Evolutionary conservation across 768 basidiomycete species (phyloP), one percentile per base, ranked within the genome.

Genomic region (Filobasidium floriforme): DNA sequence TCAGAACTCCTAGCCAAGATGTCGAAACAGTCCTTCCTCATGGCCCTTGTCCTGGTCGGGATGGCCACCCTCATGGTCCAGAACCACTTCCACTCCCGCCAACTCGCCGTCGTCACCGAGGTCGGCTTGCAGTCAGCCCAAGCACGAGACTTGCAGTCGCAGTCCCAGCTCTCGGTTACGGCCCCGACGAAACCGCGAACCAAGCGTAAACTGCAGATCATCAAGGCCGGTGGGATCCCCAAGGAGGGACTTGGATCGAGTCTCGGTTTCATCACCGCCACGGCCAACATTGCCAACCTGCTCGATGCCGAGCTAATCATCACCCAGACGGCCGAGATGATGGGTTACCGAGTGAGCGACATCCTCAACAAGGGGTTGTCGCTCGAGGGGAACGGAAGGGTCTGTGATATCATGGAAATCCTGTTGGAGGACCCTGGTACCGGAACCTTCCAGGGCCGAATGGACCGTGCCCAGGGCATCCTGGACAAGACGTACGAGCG

Each of bases 251-350:
- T 66, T 7, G 65, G 65, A 0, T 66, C 65, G 1, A 22, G n/a
- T 28, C 60, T 66, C 15, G 65, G 65, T 1, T 66, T 66, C 60
- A 61, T 66, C 60, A 44, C 51, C 26, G 60, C 59, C 22, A 44
- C 60, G 15, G 65, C 65, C 65, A 66, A 66, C 60, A 66, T 66
- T 29, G 65, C 65, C 1, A 18, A 61, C 14, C 59, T 66, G 32
- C 60, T 66, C 43, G 65, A 66, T 40, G 65, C 65, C 60, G 65
- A 66, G 43, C 60, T 66, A 7, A 44, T 66, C 41, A 61, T 66
- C 60, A 61, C 65, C 26, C 65, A 66, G 32, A 66, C 65, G 1
- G 65, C 65, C 28, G 43, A 61, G 41, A 66, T 66, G 65, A 44
- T 61, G 41, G 65, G 60, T n/a, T 66, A 66, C 57, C 65, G 65